Evolutionary conservation across 139 green algal species (phyloP).

Genomic region (Diplosphaera chodatii): DNA sequence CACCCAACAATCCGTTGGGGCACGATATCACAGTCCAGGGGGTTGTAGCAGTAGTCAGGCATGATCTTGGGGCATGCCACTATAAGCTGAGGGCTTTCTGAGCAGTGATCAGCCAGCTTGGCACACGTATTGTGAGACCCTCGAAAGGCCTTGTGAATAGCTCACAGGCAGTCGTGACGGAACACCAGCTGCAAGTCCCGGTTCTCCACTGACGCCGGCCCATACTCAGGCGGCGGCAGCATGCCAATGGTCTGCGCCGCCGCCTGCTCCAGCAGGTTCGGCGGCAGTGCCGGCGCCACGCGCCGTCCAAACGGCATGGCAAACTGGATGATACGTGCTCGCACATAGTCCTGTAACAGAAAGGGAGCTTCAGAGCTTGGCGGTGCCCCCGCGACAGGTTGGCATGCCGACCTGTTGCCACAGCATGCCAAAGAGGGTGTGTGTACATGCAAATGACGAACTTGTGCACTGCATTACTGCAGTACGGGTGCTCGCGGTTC

Average conservation of each 20-base stretch:
- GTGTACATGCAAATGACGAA: not conserved
- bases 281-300: constrained; percentile 32
- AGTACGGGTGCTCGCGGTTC: too few relatives aligned
- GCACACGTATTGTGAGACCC: too few relatives aligned
- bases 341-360: constrained; percentile 72
- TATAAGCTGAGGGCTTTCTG: too few relatives aligned
- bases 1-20: too few relatives aligned
- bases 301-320: constrained; percentile 27
- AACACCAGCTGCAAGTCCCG: constrained; percentile 83
- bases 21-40: too few relatives aligned
- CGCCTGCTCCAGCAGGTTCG: constrained; percentile 40
- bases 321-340: constrained; percentile 55
- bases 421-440: not conserved
- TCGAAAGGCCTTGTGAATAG: too few relatives aligned
- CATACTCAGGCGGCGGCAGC: constrained; percentile 57
- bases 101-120: too few relatives aligned
- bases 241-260: constrained; percentile 41
- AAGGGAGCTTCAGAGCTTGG: too few relatives aligned
- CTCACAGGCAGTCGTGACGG: constrained; percentile 82
- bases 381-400: constrained; percentile 13
- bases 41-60: too few relatives aligned
- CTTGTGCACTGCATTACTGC: not conserved
- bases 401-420: too few relatives aligned
- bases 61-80: too few relatives aligned
- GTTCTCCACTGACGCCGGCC: constrained; percentile 41